phyloP scores from a whole-genome alignment of 1,139 yeast genomes.

The Hanseniaspora sp. region DNA sequence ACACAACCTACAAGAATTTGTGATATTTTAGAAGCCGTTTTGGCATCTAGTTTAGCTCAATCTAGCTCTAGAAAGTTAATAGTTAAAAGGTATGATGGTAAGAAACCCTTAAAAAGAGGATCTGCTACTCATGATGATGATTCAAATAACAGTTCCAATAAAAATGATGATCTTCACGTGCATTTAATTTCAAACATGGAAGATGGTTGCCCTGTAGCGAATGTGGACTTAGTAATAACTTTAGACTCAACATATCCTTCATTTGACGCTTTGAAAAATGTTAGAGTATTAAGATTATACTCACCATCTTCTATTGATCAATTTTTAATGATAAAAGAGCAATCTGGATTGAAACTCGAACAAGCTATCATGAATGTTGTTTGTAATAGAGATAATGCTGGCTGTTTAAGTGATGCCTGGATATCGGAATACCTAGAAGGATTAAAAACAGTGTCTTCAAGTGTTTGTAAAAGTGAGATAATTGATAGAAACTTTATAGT shows the following conservation, averaged over 20 bases:
- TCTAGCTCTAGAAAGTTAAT: slow-evolving; percentile 35
- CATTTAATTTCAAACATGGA: slow-evolving; percentile 14
- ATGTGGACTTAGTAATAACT: slow-evolving; percentile 12
- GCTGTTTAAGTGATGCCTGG: slow-evolving; percentile 7
- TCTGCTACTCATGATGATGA: background rate
- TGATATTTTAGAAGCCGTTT: slow-evolving; percentile 67
- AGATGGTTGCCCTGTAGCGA: background rate
- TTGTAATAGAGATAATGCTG: slow-evolving; percentile 9
- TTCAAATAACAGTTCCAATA: background rate
- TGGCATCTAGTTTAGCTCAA: slow-evolving; percentile 44
- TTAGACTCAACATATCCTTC: slow-evolving; percentile 11
- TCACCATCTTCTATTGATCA: slow-evolving; percentile 10
- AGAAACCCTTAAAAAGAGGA: slow-evolving; percentile 29
- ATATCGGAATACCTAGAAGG: slow-evolving; percentile 5
- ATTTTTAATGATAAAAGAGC: slow-evolving; percentile 2
- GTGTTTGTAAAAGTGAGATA: background rate
- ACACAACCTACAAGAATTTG: slow-evolving; percentile 35
- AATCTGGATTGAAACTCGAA: background rate
- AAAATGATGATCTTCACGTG: background rate
- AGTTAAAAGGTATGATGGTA: slow-evolving; percentile 59
- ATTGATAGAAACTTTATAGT: background rate
- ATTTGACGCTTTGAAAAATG: background rate
- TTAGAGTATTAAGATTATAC: background rate
- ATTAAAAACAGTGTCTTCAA: background rate
- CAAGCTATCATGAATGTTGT: slow-evolving; percentile 8